Conservation (phyloP, 2,329 filamentous ascomycete genomes). For the Parastagonospora nodorum region DNA sequence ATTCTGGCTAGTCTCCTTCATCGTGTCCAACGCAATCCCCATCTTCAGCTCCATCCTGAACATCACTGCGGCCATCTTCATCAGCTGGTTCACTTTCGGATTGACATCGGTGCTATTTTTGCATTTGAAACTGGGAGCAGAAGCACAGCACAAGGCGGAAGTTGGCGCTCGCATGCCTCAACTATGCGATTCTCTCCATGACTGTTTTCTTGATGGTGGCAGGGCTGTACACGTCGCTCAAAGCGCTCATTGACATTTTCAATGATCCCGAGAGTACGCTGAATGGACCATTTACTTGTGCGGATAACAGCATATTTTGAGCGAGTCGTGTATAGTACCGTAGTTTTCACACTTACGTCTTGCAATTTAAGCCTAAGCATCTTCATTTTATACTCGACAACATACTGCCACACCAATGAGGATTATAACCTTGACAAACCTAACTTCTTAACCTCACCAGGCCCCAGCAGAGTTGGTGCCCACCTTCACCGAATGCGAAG, state of each 20-base stretch:
- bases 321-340: neutral
- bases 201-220: constrained; percentile 26
- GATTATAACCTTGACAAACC: too few species aligned
- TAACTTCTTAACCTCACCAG: too few species aligned
- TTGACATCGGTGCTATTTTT: too few species aligned
- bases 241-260: constrained; percentile 34
- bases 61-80: constrained; percentile 62
- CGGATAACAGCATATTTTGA: constrained; percentile 37
- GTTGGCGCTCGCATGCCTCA: constrained; percentile 52
- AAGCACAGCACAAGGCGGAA: constrained; percentile 42
- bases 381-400: neutral
- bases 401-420: too few species aligned
- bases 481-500: too few species aligned
- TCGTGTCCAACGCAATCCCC: constrained; percentile 51
- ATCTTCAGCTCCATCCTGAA: constrained; percentile 67
- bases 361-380: neutral
- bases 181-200: constrained; percentile 48
- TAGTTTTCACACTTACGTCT: neutral
- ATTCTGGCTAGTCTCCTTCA: constrained; percentile 61
- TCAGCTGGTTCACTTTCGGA: constrained; percentile 68
- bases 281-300: constrained; percentile 36
- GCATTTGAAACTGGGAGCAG: constrained; percentile 51
- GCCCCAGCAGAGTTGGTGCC: too few species aligned
- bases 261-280: constrained; percentile 28
- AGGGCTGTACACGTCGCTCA: constrained; percentile 33